Evolutionary conservation across 768 basidiomycete genomes (phyloP).

Genomic region (Auricularia cornea): DNA sequence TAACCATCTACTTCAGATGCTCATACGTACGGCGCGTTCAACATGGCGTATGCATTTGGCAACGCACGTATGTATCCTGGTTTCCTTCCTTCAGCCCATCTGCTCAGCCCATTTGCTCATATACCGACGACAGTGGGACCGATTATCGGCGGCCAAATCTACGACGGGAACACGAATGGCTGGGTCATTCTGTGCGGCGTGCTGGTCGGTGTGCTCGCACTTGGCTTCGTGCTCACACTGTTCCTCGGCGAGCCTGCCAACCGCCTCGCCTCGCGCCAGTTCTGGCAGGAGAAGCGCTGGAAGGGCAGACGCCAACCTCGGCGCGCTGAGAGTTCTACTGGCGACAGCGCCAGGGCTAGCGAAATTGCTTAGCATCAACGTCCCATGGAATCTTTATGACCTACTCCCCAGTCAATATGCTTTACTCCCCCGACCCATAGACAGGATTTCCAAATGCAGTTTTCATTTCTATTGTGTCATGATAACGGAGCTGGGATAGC

Average conservation of each 20-base stretch:
- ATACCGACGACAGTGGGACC: too few relatives aligned
- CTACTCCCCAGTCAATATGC: too few relatives aligned
- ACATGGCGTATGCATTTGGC: constrained; percentile 60
- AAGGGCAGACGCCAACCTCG: too few relatives aligned
- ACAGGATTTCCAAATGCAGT: too few relatives aligned
- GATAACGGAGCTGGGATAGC: too few relatives aligned
- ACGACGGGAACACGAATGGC: constrained; percentile 44
- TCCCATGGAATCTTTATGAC: too few relatives aligned
- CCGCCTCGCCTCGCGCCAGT: constrained; percentile 15
- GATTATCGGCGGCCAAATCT: constrained; percentile 65
- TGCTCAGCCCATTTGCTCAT: neutral
- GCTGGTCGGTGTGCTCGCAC: constrained; percentile 32
- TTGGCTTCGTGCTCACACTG: constrained; percentile 32
- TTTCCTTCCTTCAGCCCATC: neutral
- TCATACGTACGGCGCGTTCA: constrained; percentile 69
- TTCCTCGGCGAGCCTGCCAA: constrained; percentile 38
- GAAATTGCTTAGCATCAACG: too few relatives aligned
- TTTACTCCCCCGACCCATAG: too few relatives aligned
- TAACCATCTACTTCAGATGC: constrained; percentile 39
- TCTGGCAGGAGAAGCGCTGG: neutral
- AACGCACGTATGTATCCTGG: constrained; percentile 42
- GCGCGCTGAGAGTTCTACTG: too few relatives aligned
- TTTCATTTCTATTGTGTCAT: too few relatives aligned
- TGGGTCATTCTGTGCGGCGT: constrained; percentile 55
- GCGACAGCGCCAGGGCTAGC: too few relatives aligned